Evolutionary conservation across 176 grass and related monocot genomes (phyloP).

Genomic region (Zoysia pacifica): DNA sequence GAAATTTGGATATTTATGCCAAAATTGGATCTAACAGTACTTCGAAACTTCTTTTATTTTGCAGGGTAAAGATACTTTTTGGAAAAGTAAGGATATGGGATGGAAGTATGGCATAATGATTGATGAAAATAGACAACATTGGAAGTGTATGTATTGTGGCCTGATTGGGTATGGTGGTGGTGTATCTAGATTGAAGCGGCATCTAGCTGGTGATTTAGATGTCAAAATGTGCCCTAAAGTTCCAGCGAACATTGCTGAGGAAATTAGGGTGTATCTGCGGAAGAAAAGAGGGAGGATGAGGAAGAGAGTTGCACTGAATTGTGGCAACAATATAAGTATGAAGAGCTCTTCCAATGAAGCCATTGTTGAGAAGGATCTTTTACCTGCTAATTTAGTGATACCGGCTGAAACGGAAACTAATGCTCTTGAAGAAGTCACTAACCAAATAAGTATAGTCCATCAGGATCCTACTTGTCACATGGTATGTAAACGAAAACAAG

Average conservation of each 20-base stretch:
- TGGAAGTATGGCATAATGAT: conserved; percentile 78
- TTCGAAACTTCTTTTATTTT: conserved; percentile 32
- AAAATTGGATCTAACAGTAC: conserved; percentile 24
- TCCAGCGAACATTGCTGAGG: conserved; percentile 62
- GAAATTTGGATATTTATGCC: conserved; percentile 28
- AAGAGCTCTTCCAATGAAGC: conserved; percentile 35
- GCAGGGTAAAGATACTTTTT: conserved; percentile 48
- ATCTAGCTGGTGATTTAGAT: conserved; percentile 84
- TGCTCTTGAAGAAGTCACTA: conserved; percentile 54
- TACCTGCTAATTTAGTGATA: conserved; percentile 37
- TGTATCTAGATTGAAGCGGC: conserved; percentile 87
- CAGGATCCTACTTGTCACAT: conserved; percentile 28
- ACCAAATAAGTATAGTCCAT: conserved; percentile 38
- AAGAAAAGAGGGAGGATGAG: conserved; percentile 56
- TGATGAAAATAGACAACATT: conserved; percentile 76
- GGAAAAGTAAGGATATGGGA: conserved; percentile 78
- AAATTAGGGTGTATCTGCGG: conserved; percentile 63
- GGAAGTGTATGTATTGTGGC: conserved; percentile 87
- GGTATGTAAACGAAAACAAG: conserved; percentile 41
- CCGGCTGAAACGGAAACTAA: conserved; percentile 24
- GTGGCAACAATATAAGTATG: conserved; percentile 28
- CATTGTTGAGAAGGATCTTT: conserved; percentile 33
- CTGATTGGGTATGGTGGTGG: conserved; percentile 82
- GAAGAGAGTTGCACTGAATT: conserved; percentile 41
- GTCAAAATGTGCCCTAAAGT: conserved; percentile 83